A percentile compares a stretch with the other conserved stretches of the same genome.
phyloP scores from a whole-genome alignment of 345 rosid species.

The Boechera divaricarpa region DNA sequence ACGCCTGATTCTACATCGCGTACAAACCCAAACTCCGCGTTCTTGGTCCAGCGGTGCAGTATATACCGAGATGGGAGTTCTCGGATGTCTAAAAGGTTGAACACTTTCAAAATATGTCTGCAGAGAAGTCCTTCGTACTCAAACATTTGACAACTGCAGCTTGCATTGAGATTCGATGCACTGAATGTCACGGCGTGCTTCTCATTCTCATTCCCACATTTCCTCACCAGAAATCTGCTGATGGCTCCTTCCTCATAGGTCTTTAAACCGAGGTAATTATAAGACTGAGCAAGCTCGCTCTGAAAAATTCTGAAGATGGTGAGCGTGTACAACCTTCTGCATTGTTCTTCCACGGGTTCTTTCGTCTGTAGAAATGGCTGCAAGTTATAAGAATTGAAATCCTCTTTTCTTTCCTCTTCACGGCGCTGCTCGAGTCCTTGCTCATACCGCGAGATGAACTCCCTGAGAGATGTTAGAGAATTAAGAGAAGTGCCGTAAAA shows the following conservation, averaged over 20 bases:
- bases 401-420: constrained; percentile 84
- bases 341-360: constrained; percentile 82
- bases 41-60: constrained; percentile 83
- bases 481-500: constrained; percentile 62
- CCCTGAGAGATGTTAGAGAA: constrained; percentile 61
- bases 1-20: constrained; percentile 62
- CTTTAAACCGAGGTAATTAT: constrained; percentile 64
- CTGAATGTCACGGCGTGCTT: constrained; percentile 70
- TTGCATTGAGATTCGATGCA: constrained; percentile 59
- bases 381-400: constrained; percentile 68
- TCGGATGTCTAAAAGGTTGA: constrained; percentile 64
- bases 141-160: constrained; percentile 91
- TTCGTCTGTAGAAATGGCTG: constrained; percentile 72
- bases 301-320: constrained; percentile 75
- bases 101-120: constrained; percentile 77
- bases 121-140: constrained; percentile 88
- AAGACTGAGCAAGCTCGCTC: constrained; percentile 69
- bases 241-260: constrained; percentile 77
- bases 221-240: constrained; percentile 65
- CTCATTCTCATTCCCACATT: constrained; percentile 74
- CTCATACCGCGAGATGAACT: constrained; percentile 67
- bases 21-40: constrained; percentile 67
- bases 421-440: constrained; percentile 73
- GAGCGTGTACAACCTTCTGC: constrained; percentile 77
- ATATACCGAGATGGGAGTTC: constrained; percentile 79